A percentile compares a stretch with the other conserved stretches of the same genome.
Conservation (phyloP, 306 rosid genomes). For the Cotoneaster glaucophyllus region DNA sequence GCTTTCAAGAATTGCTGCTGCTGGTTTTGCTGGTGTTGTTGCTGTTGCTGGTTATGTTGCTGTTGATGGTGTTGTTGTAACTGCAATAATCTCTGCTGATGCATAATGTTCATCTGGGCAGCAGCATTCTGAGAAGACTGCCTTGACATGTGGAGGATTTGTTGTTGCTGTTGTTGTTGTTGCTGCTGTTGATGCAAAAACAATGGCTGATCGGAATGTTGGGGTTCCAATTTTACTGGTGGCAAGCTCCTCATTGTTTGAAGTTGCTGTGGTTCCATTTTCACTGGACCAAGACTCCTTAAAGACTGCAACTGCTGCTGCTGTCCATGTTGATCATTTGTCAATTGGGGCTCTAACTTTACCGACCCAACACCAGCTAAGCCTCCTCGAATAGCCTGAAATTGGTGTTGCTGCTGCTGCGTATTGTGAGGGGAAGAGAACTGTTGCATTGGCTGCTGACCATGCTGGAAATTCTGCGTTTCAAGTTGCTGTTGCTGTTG, state of each 20-base stretch:
- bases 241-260: conserved; percentile 48
- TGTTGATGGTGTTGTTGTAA: conserved; percentile 43
- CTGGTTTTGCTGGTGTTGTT: conserved; percentile 54
- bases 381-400: conserved; percentile 69
- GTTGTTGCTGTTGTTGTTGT: conserved; percentile 43
- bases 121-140: conserved; percentile 85
- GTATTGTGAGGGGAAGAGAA: conserved; percentile 58
- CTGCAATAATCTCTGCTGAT: conserved; percentile 75
- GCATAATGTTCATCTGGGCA: conserved; percentile 77
- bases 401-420: conserved; percentile 75
- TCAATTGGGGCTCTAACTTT: conserved; percentile 77
- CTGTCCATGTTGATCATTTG: conserved; percentile 71
- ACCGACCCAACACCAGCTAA: conserved; percentile 62
- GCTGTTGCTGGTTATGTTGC: not conserved
- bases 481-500: conserved; percentile 87
- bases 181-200: conserved; percentile 67
- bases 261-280: conserved; percentile 76
- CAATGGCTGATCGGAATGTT: conserved; percentile 69
- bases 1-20: conserved; percentile 83
- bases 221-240: conserved; percentile 70
- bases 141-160: conserved; percentile 78
- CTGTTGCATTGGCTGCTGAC: conserved; percentile 86
- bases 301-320: conserved; percentile 56
- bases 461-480: conserved; percentile 66
- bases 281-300: conserved; percentile 60